Conservation (phyloP, 805 yeast genomes). For the Komagataella phaffii region DNA sequence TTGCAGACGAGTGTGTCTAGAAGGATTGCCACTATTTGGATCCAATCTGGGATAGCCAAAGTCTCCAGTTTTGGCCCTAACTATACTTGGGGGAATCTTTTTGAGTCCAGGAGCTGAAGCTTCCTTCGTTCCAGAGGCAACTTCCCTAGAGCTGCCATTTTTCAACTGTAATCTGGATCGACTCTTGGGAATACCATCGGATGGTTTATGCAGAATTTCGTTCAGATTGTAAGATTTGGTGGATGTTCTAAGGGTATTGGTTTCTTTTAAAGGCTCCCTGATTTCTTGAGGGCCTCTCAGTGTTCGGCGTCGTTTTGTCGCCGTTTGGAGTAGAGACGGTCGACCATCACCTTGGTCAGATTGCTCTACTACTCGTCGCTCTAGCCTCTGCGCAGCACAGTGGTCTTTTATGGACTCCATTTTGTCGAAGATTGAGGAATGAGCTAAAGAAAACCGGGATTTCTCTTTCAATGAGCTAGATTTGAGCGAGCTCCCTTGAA, state of each 20-base stretch:
- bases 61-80: neutral
- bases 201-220: neutral
- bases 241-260: neutral
- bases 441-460: conserved; percentile 28
- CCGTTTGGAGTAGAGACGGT: neutral
- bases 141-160: neutral
- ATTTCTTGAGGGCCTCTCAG: neutral
- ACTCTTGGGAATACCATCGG: neutral
- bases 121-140: neutral
- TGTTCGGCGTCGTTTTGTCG: neutral
- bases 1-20: neutral
- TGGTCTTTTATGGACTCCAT: conserved; percentile 39
- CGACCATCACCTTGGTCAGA: neutral
- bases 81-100: too few relatives aligned
- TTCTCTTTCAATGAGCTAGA: conserved; percentile 11
- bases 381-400: conserved; percentile 24
- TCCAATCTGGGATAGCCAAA: neutral
- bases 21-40: neutral
- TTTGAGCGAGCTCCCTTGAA: neutral
- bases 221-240: neutral
- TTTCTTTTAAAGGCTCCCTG: neutral
- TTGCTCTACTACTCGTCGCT: neutral
- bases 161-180: neutral
- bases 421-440: conserved; percentile 29
- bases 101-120: neutral